Percentiles rank a stretch among this genome's conserved stretches.
These are phyloP conservation scores for Acer negundo DNA, from an alignment of 345 rosid genomes.

Conservation along the genomic window DNA sequence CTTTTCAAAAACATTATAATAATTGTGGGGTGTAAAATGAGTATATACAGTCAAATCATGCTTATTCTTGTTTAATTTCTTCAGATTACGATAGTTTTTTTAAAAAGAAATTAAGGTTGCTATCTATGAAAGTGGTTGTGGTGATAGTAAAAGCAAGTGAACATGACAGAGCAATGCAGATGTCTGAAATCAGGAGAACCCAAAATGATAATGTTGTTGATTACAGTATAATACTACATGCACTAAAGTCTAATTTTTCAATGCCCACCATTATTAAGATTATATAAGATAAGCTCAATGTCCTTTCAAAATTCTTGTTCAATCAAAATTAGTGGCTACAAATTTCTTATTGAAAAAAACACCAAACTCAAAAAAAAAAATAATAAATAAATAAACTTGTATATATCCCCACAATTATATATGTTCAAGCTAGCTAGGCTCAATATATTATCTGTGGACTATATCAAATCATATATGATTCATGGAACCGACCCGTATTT, in stretches of 20 bases:
- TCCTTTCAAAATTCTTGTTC: not conserved
- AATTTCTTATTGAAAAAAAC: not conserved
- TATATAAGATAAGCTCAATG: constrained; percentile 1
- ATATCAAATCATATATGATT: too few species aligned
- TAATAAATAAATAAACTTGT: too few species aligned
- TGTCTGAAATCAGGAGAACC: constrained; percentile 10
- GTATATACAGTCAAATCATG: too few species aligned
- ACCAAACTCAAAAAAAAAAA: not conserved
- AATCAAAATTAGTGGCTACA: not conserved
- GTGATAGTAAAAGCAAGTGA: not conserved
- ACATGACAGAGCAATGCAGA: not conserved
- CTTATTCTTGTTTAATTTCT: too few species aligned
- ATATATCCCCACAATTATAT: not conserved
- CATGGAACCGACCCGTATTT: too few species aligned
- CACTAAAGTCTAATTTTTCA: not conserved
- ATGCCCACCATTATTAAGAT: not conserved
- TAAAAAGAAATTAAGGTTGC: not conserved
- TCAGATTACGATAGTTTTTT: too few species aligned
- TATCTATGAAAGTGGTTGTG: not conserved
- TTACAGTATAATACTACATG: not conserved
- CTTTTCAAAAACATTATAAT: too few species aligned
- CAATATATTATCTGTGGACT: not conserved
- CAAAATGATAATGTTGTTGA: constrained; percentile 16
- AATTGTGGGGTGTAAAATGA: not conserved
- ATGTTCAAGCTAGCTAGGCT: not conserved